Evolutionary conservation across 106 monocot genomes (phyloP).

Genomic region (Apostasia shenzhenica): DNA sequence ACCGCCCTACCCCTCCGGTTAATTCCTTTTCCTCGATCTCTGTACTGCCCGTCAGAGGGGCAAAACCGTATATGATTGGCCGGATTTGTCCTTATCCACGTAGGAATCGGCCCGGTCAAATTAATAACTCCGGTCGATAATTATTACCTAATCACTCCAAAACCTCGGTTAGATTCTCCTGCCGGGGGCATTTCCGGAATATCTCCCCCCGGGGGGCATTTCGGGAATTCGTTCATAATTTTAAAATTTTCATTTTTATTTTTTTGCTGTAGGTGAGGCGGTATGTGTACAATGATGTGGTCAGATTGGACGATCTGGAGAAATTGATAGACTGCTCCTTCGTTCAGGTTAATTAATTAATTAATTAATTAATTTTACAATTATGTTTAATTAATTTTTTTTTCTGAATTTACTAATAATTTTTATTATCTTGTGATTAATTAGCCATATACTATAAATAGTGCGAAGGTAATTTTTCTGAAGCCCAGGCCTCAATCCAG

Average conservation of each 20-base stretch:
- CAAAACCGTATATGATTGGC: conserved; percentile 11
- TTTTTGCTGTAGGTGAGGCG: conserved; percentile 44
- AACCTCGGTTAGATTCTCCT: not conserved
- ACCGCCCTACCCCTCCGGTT: conserved; percentile 14
- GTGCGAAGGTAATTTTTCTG: conserved; percentile 88
- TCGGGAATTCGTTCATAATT: not conserved
- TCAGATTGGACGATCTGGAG: conserved; percentile 79
- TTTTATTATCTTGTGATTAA: conserved; percentile 3
- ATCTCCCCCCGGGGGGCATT: not conserved
- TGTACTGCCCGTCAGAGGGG: conserved; percentile 17
- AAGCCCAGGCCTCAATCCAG: conserved; percentile 86
- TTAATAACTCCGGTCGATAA: not conserved
- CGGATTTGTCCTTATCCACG: conserved; percentile 1
- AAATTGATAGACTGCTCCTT: conserved; percentile 87
- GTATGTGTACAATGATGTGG: conserved; percentile 88
- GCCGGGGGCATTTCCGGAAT: not conserved
- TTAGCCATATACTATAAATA: conserved; percentile 88
- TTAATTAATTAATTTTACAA: not conserved
- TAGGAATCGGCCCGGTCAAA: conserved; percentile 9
- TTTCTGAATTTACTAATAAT: not conserved
- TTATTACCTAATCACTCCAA: conserved; percentile 13
- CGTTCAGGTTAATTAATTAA: conserved; percentile 52
- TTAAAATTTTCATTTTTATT: not conserved
- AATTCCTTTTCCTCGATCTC: conserved; percentile 1
- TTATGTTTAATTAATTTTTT: not conserved